Percentiles rank a stretch among this genome's conserved stretches.
Conservation (phyloP, 805 yeast genomes). For the Yarrowia sp. region DNA sequence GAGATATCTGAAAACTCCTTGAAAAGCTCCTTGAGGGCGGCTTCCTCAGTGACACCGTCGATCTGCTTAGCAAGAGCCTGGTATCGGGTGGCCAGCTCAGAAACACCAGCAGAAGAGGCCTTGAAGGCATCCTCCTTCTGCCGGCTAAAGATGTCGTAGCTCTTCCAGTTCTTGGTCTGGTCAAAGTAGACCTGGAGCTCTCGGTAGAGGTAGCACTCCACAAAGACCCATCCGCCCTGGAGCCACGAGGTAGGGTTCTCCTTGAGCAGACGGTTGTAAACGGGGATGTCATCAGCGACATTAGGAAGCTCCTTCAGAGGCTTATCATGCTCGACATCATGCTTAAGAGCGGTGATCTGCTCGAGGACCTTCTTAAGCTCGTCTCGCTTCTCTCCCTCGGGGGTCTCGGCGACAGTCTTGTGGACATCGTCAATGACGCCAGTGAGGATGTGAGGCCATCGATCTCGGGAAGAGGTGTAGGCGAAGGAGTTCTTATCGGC, state of each 20-base stretch:
- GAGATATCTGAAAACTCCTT: slow-evolving; percentile 83
- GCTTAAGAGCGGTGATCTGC: slow-evolving; percentile 45
- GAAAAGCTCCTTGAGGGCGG: slow-evolving; percentile 56
- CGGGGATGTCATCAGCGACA: slow-evolving; percentile 42
- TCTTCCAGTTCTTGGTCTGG: slow-evolving; percentile 43
- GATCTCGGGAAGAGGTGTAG: slow-evolving; percentile 63
- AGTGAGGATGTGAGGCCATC: slow-evolving; percentile 84
- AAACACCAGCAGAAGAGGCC: slow-evolving; percentile 71
- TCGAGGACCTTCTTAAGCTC: slow-evolving; percentile 50
- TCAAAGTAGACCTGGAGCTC: slow-evolving; percentile 36
- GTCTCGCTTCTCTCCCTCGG: slow-evolving; percentile 30
- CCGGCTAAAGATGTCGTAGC: slow-evolving; percentile 69
- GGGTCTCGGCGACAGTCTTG: slow-evolving; percentile 36
- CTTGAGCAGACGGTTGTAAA: slow-evolving; percentile 57
- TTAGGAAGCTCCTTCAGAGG: slow-evolving; percentile 45
- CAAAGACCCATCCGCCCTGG: slow-evolving; percentile 84
- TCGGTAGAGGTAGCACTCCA: slow-evolving; percentile 84
- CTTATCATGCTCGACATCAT: slow-evolving; percentile 39
- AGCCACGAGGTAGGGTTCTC: slow-evolving; percentile 56
- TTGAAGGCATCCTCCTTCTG: slow-evolving; percentile 72
- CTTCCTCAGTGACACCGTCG: slow-evolving; percentile 39
- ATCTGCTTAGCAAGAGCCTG: slow-evolving; percentile 41
- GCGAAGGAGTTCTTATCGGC: slow-evolving; percentile 79
- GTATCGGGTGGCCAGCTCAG: slow-evolving; percentile 71
- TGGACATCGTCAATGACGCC: slow-evolving; percentile 64